A percentile compares a stretch with the other conserved stretches of the same genome.
Evolutionary conservation across 768 basidiomycete genomes (phyloP).

Genomic region (Russula lepida): DNA sequence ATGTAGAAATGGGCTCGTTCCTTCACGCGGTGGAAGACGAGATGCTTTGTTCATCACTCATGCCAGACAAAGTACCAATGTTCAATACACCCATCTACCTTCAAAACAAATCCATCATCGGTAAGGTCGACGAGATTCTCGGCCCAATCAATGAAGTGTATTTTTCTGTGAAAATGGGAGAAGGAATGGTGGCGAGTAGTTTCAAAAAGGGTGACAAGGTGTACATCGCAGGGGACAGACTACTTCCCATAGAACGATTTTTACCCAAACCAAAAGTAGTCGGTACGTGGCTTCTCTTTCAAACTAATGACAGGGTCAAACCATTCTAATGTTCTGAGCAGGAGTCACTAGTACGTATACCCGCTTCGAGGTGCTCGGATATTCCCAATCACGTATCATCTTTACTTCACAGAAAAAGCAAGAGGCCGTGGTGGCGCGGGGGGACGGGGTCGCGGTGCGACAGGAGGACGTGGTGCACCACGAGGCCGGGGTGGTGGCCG

Average conservation of each 20-base stretch:
- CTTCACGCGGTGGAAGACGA: constrained; percentile 95
- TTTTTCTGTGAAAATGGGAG: constrained; percentile 95
- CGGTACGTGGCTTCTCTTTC: constrained; percentile 33
- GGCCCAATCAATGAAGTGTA: constrained; percentile 98
- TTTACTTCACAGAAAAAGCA: constrained; percentile 34
- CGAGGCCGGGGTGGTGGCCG: constrained; percentile 29
- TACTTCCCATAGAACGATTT: constrained; percentile 93
- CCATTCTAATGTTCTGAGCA: constrained; percentile 4
- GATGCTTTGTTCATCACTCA: constrained; percentile 86
- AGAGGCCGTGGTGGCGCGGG: constrained; percentile 26
- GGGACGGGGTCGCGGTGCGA: constrained; percentile 22
- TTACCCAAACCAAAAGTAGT: constrained; percentile 91
- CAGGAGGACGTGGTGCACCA: constrained; percentile 26
- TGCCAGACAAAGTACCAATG: constrained; percentile 90
- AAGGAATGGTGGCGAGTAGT: constrained; percentile 90
- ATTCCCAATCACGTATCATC: constrained; percentile 26
- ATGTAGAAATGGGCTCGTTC: constrained; percentile 82
- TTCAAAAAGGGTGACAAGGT: constrained; percentile 99
- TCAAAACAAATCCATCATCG: constrained; percentile 90
- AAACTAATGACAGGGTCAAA: not conserved
- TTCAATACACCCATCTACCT: constrained; percentile 99
- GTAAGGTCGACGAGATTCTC: constrained; percentile 98
- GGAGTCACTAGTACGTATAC: constrained; percentile 32
- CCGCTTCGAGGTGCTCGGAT: constrained; percentile 5
- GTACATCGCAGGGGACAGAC: constrained; percentile 95